Evolutionary conservation across 2,329 filamentous ascomycete genomes (phyloP), one percentile per base, ranked within the genome.

Genomic region (Incumbomyces delicatus): DNA sequence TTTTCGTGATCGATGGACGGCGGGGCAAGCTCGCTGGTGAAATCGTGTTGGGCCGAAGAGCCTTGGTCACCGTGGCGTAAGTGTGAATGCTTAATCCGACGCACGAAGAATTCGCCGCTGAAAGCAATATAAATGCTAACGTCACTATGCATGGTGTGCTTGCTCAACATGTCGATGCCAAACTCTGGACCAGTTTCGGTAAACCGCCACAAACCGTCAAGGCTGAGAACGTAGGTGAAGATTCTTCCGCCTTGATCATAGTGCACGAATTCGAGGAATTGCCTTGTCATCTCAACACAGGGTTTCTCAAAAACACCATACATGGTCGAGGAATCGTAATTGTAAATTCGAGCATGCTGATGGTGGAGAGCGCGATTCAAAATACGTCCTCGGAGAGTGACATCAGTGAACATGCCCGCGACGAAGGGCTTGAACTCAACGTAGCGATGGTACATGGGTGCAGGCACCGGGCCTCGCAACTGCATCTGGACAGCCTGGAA

Each of bases 141-240:
- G 63, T 95, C 83, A 54, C 86, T 90, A 68, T 96, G 90, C 87
- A 96, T 95, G 34, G 87, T 94, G 65, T 96, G 90, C 63, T 96
- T 96, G 64, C 83, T 88, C 58, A 96, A 68, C 63, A 95, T 72
- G 66, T 95, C 90, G 58, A 96, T 87, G 44, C 89, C 87, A 50
- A 95, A 95, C 59, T 95, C 89, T 58, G 92, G 92, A 27, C 90
- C 90, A 0, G 90, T 96, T 65, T 95, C 90, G 1, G 90, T 95
- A 66, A 95, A 95, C 38, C 88, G 83, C 60, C 94, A 77, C 44
- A 90, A 74, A 4, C 83, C 85, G 60, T 96, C 90, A 6, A 95
- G 74, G 0, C 87, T 94, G 17, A 96, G 71, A 20, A 95, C 83
- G 57, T 95, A 96, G 17, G 90, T 96, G 60, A 92, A 95, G 47